Conservation (phyloP, 1,139 yeast species). For the Pichia sp. region DNA sequence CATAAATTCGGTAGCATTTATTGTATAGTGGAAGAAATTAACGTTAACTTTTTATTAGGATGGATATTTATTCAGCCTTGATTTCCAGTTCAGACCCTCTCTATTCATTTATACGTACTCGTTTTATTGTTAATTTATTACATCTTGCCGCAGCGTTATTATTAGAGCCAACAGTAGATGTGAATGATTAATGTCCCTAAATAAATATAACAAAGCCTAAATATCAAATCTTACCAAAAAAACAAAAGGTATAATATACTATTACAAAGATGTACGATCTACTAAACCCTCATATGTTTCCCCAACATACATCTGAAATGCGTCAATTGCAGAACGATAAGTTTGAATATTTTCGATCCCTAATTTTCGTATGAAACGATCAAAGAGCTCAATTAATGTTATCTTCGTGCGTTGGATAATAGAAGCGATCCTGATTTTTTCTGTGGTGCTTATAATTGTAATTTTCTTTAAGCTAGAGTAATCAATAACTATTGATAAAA, state of each 20-base stretch:
- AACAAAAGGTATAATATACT: no score
- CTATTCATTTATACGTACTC: no score
- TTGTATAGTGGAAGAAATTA: no score
- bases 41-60: no score
- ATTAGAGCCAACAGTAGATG: no score
- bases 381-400: slow-evolving; percentile 25
- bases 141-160: no score
- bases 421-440: slow-evolving; percentile 29
- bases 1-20: no score
- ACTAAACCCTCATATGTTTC: slow-evolving; percentile 31
- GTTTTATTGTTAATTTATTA: no score
- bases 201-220: no score
- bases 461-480: slow-evolving; percentile 11
- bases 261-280: slow-evolving; percentile 28
- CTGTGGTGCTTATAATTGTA: slow-evolving; percentile 25
- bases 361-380: slow-evolving; percentile 14
- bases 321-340: slow-evolving; percentile 7
- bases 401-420: slow-evolving; percentile 28
- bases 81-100: not conserved
- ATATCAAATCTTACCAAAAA: no score
- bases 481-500: slow-evolving; percentile 27
- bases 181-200: no score
- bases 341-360: slow-evolving; percentile 3
- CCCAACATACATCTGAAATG: slow-evolving; percentile 26
- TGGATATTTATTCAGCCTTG: no score